Base-by-base conservation (phyloP, 805 yeast genomes). In the Hanseniaspora nectarophila region DNA sequence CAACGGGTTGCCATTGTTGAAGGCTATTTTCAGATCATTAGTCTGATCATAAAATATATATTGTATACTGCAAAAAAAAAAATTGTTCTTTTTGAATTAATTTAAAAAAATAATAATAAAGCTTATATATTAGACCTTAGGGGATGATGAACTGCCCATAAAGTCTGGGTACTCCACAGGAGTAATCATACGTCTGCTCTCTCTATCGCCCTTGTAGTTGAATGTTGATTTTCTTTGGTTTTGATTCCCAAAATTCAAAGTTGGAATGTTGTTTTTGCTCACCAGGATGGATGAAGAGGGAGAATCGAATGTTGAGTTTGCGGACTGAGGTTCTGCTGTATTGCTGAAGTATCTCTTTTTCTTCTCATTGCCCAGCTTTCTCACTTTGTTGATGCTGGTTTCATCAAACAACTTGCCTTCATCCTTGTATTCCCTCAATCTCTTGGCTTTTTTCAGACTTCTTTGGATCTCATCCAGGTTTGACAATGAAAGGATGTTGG, bases 1-100 rank as follows among this genome's bases (percentile, higher is more conserved):
- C 66, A 82, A 81, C 57, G 92, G 94, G n/a, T 75, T 79, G 72
- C 83, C 83, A 45, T 73, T 85, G 59, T 69, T 83, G 40, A 77
- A 73, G 60, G 80, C 78, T 37, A 78, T 80, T 18, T 31, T 66
- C 16, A 60, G 62, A 34, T 37, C 40, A 8, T 6, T 37, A 15
- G 40, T 21, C 21, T 37, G 7, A 37, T 21, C 12, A 20, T 34
- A 16, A 34, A 16, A 34, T 34, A 34, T n/a, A 6, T 26, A 26
- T 5, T 26, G 8, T 26, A 26, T 26, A n/a, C n/a, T n/a, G n/a
- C n/a, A n/a, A n/a, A n/a, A n/a, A n/a, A n/a, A n/a, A n/a, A n/a
- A n/a, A n/a, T n/a, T n/a, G n/a, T n/a, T n/a, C n/a, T n/a, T n/a
- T n/a, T n/a, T n/a, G n/a, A n/a, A n/a, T n/a, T n/a, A n/a, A n/a